These are phyloP conservation scores for Vaccinium darrowii DNA, from an alignment of 148 eudicot species.

Conservation along the genomic window DNA sequence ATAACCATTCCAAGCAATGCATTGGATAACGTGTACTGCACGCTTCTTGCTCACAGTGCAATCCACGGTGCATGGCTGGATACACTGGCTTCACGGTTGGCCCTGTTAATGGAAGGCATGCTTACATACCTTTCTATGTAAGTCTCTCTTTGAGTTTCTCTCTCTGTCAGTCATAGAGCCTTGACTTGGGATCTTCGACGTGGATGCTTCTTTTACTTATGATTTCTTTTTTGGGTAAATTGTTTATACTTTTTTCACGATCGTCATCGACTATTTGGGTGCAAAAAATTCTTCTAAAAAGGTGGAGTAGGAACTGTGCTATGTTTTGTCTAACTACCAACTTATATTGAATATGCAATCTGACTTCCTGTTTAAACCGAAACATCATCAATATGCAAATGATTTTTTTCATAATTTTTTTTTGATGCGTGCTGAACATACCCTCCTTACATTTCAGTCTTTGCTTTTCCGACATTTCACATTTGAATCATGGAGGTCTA, in stretches of 20 bases:
- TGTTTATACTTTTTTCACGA: background rate
- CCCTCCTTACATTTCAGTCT: background rate
- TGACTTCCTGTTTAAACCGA: background rate
- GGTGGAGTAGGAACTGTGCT: background rate
- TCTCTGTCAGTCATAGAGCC: slow-evolving; percentile 29
- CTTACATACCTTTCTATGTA: slow-evolving; percentile 88
- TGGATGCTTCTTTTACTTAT: background rate
- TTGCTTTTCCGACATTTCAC: background rate
- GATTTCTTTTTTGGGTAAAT: slow-evolving; percentile 6
- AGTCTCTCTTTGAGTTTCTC: slow-evolving; percentile 51
- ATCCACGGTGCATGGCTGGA: slow-evolving; percentile 99
- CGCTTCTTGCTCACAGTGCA: slow-evolving; percentile 96
- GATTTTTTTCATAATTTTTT: too few relatives aligned
- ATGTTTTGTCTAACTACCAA: background rate
- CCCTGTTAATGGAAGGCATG: slow-evolving; percentile 24
- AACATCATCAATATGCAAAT: background rate
- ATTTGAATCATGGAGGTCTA: background rate
- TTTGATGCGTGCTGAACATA: background rate
- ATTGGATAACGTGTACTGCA: slow-evolving; percentile 86
- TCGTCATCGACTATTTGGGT: background rate
- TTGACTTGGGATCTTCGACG: slow-evolving; percentile 27
- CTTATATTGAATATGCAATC: background rate
- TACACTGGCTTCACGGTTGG: slow-evolving; percentile 88
- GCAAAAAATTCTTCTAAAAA: background rate
- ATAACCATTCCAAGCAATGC: slow-evolving; percentile 96